A percentile compares a stretch with the other conserved stretches of the same genome.
Evolutionary conservation across 345 rosid species (phyloP).

Genomic region (Eucalyptus shirleyi): DNA sequence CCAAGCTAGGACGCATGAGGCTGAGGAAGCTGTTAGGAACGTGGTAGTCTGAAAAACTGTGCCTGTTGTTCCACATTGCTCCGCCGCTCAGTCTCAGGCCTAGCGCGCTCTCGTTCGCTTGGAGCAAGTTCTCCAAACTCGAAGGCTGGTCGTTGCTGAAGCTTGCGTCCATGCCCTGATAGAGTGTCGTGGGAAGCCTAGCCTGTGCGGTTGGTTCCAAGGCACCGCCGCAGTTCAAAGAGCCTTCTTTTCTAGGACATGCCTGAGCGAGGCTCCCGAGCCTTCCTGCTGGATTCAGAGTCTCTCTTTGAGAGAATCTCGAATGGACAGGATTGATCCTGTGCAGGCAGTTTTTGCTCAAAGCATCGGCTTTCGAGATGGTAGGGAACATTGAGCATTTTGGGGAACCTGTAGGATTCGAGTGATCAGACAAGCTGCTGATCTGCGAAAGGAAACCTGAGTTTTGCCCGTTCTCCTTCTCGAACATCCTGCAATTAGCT

Average conservation of each 20-base stretch:
- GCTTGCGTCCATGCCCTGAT: conserved; percentile 8
- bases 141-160: conserved; percentile 8
- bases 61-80: conserved; percentile 9
- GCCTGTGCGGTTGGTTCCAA: conserved; percentile 5
- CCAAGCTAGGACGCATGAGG: conserved; percentile 4
- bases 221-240: not conserved
- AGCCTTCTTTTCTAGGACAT: not conserved
- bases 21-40: conserved; percentile 11
- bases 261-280: conserved; percentile 4
- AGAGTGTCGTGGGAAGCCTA: conserved; percentile 15
- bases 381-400: not conserved
- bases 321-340: conserved; percentile 13
- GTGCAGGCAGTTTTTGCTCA: conserved; percentile 9
- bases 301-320: not conserved
- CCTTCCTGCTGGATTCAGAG: conserved; percentile 11
- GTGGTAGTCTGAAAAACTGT: conserved; percentile 10
- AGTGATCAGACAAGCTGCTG: not conserved
- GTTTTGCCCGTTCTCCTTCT: not conserved
- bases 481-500: not conserved
- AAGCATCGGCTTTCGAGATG: conserved; percentile 5
- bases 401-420: conserved; percentile 10
- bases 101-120: not conserved
- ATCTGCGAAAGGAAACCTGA: not conserved
- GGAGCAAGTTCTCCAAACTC: conserved; percentile 7
- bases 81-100: conserved; percentile 25